Base-by-base conservation (phyloP, 768 basidiomycete genomes). In the Leccinum variicolor region DNA sequence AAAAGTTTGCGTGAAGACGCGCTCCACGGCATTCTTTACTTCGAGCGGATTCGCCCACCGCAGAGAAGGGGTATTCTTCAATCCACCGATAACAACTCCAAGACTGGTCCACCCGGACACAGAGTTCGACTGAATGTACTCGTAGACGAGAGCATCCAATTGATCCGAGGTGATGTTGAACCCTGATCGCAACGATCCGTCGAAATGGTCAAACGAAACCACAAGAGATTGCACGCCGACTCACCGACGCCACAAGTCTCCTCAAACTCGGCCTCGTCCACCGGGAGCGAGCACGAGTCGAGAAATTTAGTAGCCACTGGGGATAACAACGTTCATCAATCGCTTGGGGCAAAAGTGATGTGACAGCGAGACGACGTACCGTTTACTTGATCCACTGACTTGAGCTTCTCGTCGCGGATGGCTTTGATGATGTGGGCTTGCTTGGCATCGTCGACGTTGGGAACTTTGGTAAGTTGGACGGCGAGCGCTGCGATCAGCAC, bases 11-110 rank as follows among this genome's bases (percentile, higher is more conserved):
- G 72, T 70, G 62, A 92, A 92, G 4, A 80, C 81, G 28, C 78
- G 77, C 69, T 96, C 94, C 2, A 87, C 85, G 0, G 87, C 78
- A 52, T 83, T 89, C 78, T 97, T 96, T 43, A 94, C 77, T 43
- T 94, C 92, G 6, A 95, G 79, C 0, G 92, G 84, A 62, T 77
- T 85, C 6, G 90, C 93, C 92, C 94, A 96, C 52, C 89, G 84
- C 36, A 94, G 72, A 34, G 79, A 79, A 14, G 86, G 79, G 4
- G 77, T 78, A 46, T 68, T 75, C 73, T 87, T 91, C 41, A 91
- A 76, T 0, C 78, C 81, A 21, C 82, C 82, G 59, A 92, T 83
- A 13, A 79, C 80, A 25, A 83, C 73, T 36, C 90, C 87, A 43
- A 98, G 80, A 63, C 78, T 84, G 2, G 80, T 70, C 96, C 96